Evolutionary conservation across 2,329 filamentous ascomycete species (phyloP), one percentile per base, ranked within the genome.

Genomic region (Pseudogymnoascus sp.): DNA sequence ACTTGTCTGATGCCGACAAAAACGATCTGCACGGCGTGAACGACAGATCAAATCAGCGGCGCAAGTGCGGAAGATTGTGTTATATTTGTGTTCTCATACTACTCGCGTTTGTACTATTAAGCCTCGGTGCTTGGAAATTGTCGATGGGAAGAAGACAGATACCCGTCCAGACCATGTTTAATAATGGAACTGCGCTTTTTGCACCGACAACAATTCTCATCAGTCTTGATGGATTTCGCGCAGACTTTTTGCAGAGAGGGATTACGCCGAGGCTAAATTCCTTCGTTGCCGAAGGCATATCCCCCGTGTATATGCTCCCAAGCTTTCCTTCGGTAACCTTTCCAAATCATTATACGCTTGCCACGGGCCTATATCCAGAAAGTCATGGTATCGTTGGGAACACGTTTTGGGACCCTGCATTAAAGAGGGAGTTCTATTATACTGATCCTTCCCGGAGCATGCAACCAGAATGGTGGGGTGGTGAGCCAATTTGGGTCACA

Each of bases 261-360:
- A 77, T 97, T 33, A 97, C 93, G 1, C 95, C 93, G 0, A 86
- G 88, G 1, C 79, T 99, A 7, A 90, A 86, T 68, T 82, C 86
- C 88, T 71, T 99, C 67, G 80, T 96, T 66, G 83, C 85, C 65
- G 86, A 91, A 67, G 95, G 95, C 31, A 86, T 97, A 10, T 96
- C 93, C 5, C 93, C 95, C 2, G 82, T 86, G 67, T 97, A 93
- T 76, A 97, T 99, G 92, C 82, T 86, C 6, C 95, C 95, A 0
- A 96, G 91, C 40, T 99, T 99, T 68, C 95, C 95, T 0, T 96
- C 91, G 21, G 91, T 99, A 53, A 99, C 95, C 0, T 99, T 99
- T 70, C 95, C 95, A 11, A 93, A 97, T 70, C 95, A 97, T 74
- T 97, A 93, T 74, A 97, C 93, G 0, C 80, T 97, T 38, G 91